Base-by-base conservation (phyloP, 1,284 basidiomycete species). In the Takashimella tepidaria region DNA sequence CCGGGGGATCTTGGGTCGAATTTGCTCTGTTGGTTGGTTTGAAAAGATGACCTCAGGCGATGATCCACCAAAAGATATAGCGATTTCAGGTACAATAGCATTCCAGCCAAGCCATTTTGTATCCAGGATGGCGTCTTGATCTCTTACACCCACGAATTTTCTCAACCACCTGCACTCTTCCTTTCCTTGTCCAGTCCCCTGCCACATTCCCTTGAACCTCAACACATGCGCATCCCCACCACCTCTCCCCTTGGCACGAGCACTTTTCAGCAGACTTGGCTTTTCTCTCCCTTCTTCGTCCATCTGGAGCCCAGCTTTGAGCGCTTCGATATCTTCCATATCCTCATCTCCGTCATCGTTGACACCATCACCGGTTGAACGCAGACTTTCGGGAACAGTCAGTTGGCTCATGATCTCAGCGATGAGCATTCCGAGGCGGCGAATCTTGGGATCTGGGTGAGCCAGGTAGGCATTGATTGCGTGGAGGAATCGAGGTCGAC, bases 341-440 rank as follows among this genome's bases (percentile, higher is more conserved):
- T 48, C 51, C 2, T 45, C 51, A 2, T 44, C 53, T 13, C 46
- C 46, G 5, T 57, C 52, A 12, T 49, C 52, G 23, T 50, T 51
- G 12, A 50, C 48, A 2, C 63, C 65, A 3, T 51, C 47, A 37
- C 31, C 31, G 10, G 31, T 16, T 16, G 8, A 8, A 37, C 16
- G 8, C 31, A 16, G 31, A 16, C 10, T 8, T 16, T 8, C 16
- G 10, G 31, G 31, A 3, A 69, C 62, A 5, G 69, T 77, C 21
- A 61, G 61, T 53, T 60, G 63, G 54, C 66, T 70, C 5, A 79
- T 53, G 21, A 87, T 77, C 72, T 98, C 95, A 0, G 89, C 95
- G 0, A 85, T 84, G 11, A 98, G 81, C 92, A 98, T 96, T 2
- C 95, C 95, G 60, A 91, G 86, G n/a, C 86, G 80, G 2, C 93